Percentiles rank a stretch among this genome's conserved stretches.
Conservation (phyloP, 2,329 filamentous ascomycete species). For the Diaporthe caulivora region DNA sequence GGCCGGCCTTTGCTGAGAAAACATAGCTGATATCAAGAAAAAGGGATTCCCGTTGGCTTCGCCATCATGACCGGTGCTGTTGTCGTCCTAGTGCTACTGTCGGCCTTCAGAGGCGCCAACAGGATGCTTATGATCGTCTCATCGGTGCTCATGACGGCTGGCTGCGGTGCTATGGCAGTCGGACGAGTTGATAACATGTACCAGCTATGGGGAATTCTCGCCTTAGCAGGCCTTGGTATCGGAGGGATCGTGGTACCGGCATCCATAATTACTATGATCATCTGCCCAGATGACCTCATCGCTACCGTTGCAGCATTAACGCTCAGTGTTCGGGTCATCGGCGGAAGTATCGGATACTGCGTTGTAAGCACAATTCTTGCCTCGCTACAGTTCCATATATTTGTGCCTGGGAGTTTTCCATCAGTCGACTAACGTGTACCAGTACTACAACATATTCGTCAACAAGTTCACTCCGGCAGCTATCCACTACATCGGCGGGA, state of each 20-base stretch:
- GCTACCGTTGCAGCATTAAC: conserved; percentile 77
- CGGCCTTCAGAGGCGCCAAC: conserved; percentile 68
- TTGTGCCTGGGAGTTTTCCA: too few relatives aligned
- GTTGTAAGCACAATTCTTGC: conserved; percentile 46
- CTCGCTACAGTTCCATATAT: too few relatives aligned
- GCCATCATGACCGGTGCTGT: conserved; percentile 72
- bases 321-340: conserved; percentile 76
- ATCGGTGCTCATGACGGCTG: conserved; percentile 74
- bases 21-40: too few relatives aligned
- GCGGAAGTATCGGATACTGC: conserved; percentile 74
- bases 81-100: conserved; percentile 69
- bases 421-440: too few relatives aligned
- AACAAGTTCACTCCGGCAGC: conserved; percentile 59
- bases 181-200: conserved; percentile 65
- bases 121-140: conserved; percentile 70
- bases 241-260: conserved; percentile 77
- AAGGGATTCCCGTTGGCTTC: conserved; percentile 76
- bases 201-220: conserved; percentile 64
- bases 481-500: conserved; percentile 60
- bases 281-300: conserved; percentile 78
- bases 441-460: conserved; percentile 66
- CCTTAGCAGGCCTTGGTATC: conserved; percentile 73
- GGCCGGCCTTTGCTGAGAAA: too few relatives aligned
- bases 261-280: conserved; percentile 76
- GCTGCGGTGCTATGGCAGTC: conserved; percentile 66